Conservation (phyloP, 495 filamentous ascomycete genomes). For the Aspergillus campestris region DNA sequence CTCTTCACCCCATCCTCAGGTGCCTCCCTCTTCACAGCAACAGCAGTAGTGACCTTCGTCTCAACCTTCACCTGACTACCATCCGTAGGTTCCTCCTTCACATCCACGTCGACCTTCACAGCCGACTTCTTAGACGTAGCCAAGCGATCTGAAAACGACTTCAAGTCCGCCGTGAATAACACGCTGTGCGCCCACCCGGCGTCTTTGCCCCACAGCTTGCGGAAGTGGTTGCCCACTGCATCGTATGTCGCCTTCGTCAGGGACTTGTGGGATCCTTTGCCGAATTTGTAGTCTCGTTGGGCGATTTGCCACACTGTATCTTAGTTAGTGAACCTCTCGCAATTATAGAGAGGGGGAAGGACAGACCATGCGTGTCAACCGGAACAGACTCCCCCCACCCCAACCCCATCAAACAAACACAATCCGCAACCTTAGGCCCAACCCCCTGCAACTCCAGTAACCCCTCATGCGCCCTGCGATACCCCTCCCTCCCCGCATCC, state of each 20-base stretch:
- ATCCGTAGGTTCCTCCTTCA: constrained; percentile 14
- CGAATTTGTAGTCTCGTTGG: constrained; percentile 88
- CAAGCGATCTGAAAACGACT: constrained; percentile 65
- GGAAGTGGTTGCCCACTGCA: constrained; percentile 82
- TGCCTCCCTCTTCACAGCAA: constrained; percentile 20
- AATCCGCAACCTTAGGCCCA: constrained; percentile 94
- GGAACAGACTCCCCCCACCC: constrained; percentile 96
- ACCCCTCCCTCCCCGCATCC: constrained; percentile 55
- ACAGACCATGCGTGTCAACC: constrained; percentile 79
- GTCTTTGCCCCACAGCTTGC: constrained; percentile 83
- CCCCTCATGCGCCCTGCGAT: constrained; percentile 73
- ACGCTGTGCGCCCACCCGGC: constrained; percentile 98
- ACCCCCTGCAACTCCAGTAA: constrained; percentile 75
- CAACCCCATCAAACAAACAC: constrained; percentile 91
- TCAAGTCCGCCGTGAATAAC: constrained; percentile 89
- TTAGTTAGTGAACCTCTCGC: constrained; percentile 5
- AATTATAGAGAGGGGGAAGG: not conserved
- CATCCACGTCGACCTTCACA: constrained; percentile 41
- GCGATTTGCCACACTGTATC: constrained; percentile 88
- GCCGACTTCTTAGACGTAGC: constrained; percentile 39
- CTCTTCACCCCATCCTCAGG: constrained; percentile 14
- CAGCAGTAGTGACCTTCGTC: constrained; percentile 18
- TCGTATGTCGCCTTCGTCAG: constrained; percentile 84
- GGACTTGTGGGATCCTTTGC: constrained; percentile 74
- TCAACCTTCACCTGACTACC: constrained; percentile 23